phyloP scores from a whole-genome alignment of 73 alveolate species.

The Paraurostyla sp. region DNA sequence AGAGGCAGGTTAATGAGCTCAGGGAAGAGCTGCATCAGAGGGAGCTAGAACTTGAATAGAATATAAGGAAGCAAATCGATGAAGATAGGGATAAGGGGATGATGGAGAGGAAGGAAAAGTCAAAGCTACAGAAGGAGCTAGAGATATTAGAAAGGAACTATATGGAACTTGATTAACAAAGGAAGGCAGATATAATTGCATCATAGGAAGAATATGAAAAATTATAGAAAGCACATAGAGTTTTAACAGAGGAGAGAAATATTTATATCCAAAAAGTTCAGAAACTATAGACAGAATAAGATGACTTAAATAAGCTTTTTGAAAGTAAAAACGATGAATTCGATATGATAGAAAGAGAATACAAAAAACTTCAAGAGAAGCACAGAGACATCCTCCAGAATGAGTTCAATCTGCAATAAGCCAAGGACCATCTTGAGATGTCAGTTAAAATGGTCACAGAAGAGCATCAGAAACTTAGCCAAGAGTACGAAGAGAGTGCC shows the following conservation, averaged over 20 bases:
- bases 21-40: slow-evolving; percentile 61
- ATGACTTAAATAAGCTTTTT: neutral
- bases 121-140: slow-evolving; percentile 59
- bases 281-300: slow-evolving; percentile 24
- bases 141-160: slow-evolving; percentile 59
- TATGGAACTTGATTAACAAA: slow-evolving; percentile 48
- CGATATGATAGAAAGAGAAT: slow-evolving; percentile 63
- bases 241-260: slow-evolving; percentile 67
- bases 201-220: slow-evolving; percentile 57
- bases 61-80: slow-evolving; percentile 40
- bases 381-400: slow-evolving; percentile 38
- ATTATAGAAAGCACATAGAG: slow-evolving; percentile 56
- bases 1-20: slow-evolving; percentile 59
- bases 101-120: slow-evolving; percentile 60
- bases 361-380: slow-evolving; percentile 58
- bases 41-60: slow-evolving; percentile 59
- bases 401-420: slow-evolving; percentile 49
- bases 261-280: slow-evolving; percentile 32
- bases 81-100: slow-evolving; percentile 65
- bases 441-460: slow-evolving; percentile 22
- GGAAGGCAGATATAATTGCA: slow-evolving; percentile 35
- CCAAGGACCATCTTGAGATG: slow-evolving; percentile 47
- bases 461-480: slow-evolving; percentile 22
- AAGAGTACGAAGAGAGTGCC: slow-evolving; percentile 37
- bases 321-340: slow-evolving; percentile 58